A percentile compares a stretch with the other conserved stretches of the same genome.
Evolutionary conservation across 2,329 filamentous ascomycete species (phyloP).

Genomic region (Fusarium sp.): DNA sequence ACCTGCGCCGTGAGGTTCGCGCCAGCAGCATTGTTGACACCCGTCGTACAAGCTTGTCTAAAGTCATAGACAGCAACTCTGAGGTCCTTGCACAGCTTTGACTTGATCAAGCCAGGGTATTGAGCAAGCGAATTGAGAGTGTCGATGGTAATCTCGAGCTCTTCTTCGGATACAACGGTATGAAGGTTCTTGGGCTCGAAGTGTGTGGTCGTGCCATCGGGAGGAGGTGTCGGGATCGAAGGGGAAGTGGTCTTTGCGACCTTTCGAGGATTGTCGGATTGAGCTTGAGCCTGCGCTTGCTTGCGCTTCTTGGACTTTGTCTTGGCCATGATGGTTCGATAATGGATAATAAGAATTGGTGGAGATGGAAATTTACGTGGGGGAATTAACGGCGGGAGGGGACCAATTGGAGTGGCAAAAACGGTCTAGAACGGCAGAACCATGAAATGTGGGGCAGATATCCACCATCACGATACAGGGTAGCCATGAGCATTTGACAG

Average conservation of each 20-base stretch:
- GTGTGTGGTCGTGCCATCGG: slow-evolving; percentile 45
- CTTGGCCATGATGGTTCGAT: slow-evolving; percentile 50
- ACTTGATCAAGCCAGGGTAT: slow-evolving; percentile 72
- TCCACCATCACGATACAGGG: neutral
- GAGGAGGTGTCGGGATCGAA: slow-evolving; percentile 47
- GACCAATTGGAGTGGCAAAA: slow-evolving; percentile 14
- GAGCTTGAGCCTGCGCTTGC: slow-evolving; percentile 47
- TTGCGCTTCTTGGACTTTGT: slow-evolving; percentile 59
- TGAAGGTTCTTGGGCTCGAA: slow-evolving; percentile 61
- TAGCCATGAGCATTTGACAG: neutral
- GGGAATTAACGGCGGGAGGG: neutral
- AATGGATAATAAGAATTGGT: neutral
- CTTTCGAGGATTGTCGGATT: slow-evolving; percentile 50
- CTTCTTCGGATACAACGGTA: slow-evolving; percentile 67
- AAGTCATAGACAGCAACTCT: slow-evolving; percentile 75
- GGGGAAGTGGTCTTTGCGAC: slow-evolving; percentile 46
- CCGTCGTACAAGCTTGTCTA: slow-evolving; percentile 73
- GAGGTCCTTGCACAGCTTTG: slow-evolving; percentile 73
- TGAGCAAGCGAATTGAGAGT: slow-evolving; percentile 67
- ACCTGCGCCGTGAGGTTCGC: slow-evolving; percentile 73
- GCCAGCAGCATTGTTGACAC: slow-evolving; percentile 68
- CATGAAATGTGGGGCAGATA: neutral
- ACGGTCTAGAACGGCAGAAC: slow-evolving; percentile 12
- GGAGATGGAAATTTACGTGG: slow-evolving; percentile 22
- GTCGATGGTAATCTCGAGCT: slow-evolving; percentile 73